Conservation (phyloP, 2,329 filamentous ascomycete genomes). For the Paecilomyces fulvus region DNA sequence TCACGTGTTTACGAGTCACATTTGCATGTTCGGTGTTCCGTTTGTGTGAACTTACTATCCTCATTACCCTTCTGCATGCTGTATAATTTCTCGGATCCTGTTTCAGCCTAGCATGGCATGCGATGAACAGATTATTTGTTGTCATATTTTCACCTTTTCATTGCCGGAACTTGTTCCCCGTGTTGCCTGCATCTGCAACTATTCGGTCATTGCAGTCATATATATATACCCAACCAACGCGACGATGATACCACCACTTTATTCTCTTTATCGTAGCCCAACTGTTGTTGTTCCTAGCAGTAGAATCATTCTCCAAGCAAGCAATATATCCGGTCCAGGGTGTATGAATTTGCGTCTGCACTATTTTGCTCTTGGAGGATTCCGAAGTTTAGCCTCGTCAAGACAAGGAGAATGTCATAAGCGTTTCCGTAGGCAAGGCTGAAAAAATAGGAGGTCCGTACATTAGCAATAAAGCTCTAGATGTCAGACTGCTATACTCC, state of each 20-base stretch:
- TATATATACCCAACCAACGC: neutral
- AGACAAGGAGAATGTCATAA: too few relatives aligned
- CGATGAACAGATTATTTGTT: neutral
- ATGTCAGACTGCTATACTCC: too few relatives aligned
- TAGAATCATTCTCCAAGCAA: too few relatives aligned
- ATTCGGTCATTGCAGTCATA: neutral
- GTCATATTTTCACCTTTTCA: neutral
- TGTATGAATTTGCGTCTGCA: conserved; percentile 2
- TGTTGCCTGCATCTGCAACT: neutral
- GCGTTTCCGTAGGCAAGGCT: too few relatives aligned
- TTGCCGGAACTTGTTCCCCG: neutral
- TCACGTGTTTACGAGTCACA: neutral
- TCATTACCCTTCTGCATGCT: neutral
- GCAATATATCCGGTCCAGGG: conserved; percentile 3
- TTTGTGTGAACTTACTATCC: neutral
- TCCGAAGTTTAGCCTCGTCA: too few relatives aligned
- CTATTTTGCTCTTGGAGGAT: neutral
- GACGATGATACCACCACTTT: too few relatives aligned
- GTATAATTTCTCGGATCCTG: neutral
- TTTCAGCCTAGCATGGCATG: neutral
- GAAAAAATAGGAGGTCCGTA: too few relatives aligned
- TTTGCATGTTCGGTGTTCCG: neutral
- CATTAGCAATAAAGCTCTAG: too few relatives aligned
- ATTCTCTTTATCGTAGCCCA: too few relatives aligned
- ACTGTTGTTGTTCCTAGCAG: too few relatives aligned